These are phyloP conservation scores for Drosera spatulata DNA, from an alignment of 179 eudicot species.

Conservation along the genomic window DNA sequence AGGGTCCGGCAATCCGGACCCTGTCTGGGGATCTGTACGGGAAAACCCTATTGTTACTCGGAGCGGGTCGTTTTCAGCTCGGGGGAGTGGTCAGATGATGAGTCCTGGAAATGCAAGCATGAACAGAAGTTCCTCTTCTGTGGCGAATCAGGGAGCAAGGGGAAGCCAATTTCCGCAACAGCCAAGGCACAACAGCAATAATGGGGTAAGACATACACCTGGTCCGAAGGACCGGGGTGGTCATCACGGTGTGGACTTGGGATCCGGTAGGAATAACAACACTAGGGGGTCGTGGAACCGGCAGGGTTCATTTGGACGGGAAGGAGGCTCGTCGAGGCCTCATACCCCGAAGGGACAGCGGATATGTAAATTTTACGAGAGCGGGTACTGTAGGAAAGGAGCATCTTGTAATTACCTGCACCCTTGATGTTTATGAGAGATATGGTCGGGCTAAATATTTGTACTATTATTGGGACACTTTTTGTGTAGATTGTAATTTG, in stretches of 20 bases:
- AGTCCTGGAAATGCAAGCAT: constrained; percentile 7
- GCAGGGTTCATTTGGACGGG: constrained; percentile 28
- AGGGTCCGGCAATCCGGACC: constrained; percentile 13
- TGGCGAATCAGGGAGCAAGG: constrained; percentile 10
- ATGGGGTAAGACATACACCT: constrained; percentile 22
- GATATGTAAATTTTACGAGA: constrained; percentile 66
- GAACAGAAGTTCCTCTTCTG: constrained; percentile 11
- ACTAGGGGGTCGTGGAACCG: constrained; percentile 27
- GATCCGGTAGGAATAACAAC: constrained; percentile 20
- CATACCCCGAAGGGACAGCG: constrained; percentile 40
- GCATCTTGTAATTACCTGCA: constrained; percentile 65
- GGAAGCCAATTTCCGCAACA: constrained; percentile 7
- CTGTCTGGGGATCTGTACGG: constrained; percentile 16
- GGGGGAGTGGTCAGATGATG: constrained; percentile 15
- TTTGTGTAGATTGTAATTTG: constrained; percentile 36
- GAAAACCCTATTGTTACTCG: constrained; percentile 14
- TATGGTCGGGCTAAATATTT: constrained; percentile 1
- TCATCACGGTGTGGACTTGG: constrained; percentile 23
- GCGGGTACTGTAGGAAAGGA: constrained; percentile 68
- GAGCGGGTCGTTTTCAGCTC: constrained; percentile 19
- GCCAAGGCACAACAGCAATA: constrained; percentile 14
- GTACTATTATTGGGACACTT: constrained; percentile 18
- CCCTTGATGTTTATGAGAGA: constrained; percentile 17
- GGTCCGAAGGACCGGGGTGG: constrained; percentile 32
- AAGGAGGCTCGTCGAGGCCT: constrained; percentile 19